Percentiles rank a stretch among this genome's conserved stretches.
phyloP scores from a whole-genome alignment of 805 yeast genomes.

The Diddensiella santjacobensis region DNA sequence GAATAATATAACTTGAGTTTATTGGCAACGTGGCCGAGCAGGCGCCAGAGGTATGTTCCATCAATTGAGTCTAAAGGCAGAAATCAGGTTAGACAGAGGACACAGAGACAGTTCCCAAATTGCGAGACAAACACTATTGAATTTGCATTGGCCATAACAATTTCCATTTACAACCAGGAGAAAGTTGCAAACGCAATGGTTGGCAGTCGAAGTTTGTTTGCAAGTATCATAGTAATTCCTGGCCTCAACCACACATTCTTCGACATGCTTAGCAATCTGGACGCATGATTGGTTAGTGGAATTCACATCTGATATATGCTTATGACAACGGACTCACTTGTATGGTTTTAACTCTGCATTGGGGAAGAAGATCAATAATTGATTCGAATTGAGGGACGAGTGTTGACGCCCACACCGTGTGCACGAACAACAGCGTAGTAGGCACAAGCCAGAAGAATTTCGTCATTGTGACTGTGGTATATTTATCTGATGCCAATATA shows the following conservation, averaged over 20 bases:
- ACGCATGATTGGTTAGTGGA: too few relatives aligned
- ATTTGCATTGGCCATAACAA: background rate
- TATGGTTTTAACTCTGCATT: background rate
- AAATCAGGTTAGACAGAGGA: background rate
- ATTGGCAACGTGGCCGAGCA: background rate
- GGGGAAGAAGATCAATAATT: background rate
- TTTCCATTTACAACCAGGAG: background rate
- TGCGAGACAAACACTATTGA: background rate
- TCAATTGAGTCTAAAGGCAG: background rate
- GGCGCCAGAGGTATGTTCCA: background rate
- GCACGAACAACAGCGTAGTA: background rate
- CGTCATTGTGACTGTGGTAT: too few relatives aligned
- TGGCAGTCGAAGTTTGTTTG: background rate
- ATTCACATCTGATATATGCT: too few relatives aligned
- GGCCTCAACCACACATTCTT: background rate
- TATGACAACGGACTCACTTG: background rate
- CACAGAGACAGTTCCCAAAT: too few relatives aligned
- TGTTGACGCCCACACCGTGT: background rate
- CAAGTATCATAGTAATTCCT: background rate
- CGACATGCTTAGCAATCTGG: background rate
- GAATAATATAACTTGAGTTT: background rate
- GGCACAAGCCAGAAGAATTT: too few relatives aligned
- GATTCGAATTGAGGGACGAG: background rate
- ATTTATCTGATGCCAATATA: too few relatives aligned
- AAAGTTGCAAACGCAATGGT: slow-evolving; percentile 2